phyloP scores from a whole-genome alignment of 257 asterid species.

The Ligustrum vulgare region DNA sequence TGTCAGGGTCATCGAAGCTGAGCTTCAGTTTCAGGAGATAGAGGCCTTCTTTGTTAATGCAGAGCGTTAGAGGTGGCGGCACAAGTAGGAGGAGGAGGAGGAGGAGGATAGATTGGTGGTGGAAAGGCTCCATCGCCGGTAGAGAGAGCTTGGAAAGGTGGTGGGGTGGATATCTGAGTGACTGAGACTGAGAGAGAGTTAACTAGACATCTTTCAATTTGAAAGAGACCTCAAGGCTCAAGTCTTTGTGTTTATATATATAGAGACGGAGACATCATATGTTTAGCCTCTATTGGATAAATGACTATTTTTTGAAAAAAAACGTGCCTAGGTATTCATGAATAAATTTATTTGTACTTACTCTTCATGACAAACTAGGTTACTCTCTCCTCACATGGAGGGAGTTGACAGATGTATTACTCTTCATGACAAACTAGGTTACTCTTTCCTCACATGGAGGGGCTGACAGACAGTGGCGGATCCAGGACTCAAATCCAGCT shows the following conservation, averaged over 20 bases:
- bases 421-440: no score
- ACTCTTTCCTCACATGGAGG: no score
- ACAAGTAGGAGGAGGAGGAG: conserved; percentile 28
- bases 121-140: conserved; percentile 31
- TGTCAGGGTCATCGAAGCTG: conserved; percentile 76
- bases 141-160: not conserved
- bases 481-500: no score
- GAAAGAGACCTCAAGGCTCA: conserved; percentile 28
- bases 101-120: conserved; percentile 13
- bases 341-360: no score
- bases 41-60: conserved; percentile 64
- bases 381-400: no score
- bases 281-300: no score
- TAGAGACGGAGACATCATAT: no score
- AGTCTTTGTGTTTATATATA: conserved; percentile 32
- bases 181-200: conserved; percentile 18
- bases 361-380: no score
- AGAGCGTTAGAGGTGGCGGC: conserved; percentile 32
- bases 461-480: no score
- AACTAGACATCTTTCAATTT: conserved; percentile 41
- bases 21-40: conserved; percentile 66
- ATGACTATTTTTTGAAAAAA: no score
- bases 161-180: not conserved
- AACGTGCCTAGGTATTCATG: no score
- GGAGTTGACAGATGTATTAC: no score